A percentile compares a stretch with the other conserved stretches of the same genome.
These are phyloP conservation scores for Trametes cinnabarina DNA, from an alignment of 768 basidiomycete species.

Conservation along the genomic window DNA sequence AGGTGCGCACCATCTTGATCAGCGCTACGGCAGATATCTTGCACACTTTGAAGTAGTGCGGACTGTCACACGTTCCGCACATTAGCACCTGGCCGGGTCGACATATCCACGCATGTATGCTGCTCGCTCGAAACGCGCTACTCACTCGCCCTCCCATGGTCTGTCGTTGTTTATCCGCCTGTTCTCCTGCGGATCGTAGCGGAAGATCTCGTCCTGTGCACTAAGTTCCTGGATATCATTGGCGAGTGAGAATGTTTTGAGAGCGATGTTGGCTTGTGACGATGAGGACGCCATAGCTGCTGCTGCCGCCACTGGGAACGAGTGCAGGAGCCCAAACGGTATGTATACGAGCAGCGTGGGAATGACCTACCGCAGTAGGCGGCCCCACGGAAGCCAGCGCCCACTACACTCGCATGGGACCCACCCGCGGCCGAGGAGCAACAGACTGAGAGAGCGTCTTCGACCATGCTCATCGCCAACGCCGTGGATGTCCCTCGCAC, in stretches of 20 bases:
- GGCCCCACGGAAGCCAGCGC: no score
- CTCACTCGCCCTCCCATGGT: slow-evolving; percentile 89
- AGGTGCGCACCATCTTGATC: slow-evolving; percentile 78
- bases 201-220: slow-evolving; percentile 78
- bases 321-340: neutral
- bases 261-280: slow-evolving; percentile 50
- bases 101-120: neutral
- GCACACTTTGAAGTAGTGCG: slow-evolving; percentile 82
- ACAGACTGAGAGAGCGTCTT: slow-evolving; percentile 4
- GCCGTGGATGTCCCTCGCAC: slow-evolving; percentile 15
- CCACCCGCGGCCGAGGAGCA: neutral
- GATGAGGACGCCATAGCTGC: slow-evolving; percentile 28
- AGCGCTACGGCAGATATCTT: slow-evolving; percentile 94
- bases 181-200: slow-evolving; percentile 68
- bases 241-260: slow-evolving; percentile 68
- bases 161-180: slow-evolving; percentile 60
- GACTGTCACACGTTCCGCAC: slow-evolving; percentile 39
- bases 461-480: slow-evolving; percentile 17
- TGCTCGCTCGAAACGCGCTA: slow-evolving; percentile 15
- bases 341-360: slow-evolving; percentile 10
- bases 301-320: slow-evolving; percentile 7
- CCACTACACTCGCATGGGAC: no score
- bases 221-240: slow-evolving; percentile 72
- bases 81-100: neutral
- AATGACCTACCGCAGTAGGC: slow-evolving; percentile 1